Evolutionary conservation across 257 asterid genomes (phyloP), one percentile per base, ranked within the genome.

Genomic region (Fraxinus excelsior): DNA sequence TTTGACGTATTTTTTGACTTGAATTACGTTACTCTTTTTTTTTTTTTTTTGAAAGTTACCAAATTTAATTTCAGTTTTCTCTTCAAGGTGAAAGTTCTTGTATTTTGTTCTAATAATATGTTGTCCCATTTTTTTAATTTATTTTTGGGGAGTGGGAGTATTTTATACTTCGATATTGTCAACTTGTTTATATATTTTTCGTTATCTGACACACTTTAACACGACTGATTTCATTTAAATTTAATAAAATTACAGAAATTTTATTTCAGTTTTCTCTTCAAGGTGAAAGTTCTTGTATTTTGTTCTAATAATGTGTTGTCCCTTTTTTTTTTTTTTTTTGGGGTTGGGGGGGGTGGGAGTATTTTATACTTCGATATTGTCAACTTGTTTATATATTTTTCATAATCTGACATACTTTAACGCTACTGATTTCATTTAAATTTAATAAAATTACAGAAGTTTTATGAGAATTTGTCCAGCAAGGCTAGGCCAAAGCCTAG

Each of bases 401-500:
- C 37, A 19, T 26, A 51, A 7, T 53, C 60, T 32, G 58, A 67
- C 74, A 60, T 56, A 37, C 21, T 37, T 75, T 69, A 34, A 38
- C 53, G 58, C 44, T 29, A 44, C 44, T 65, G 49, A 67, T 29
- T 60, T 70, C 25, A 58, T 29, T 37, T 77, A 7, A 23, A 38
- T 28, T 74, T 10, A 9, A 81, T 73, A 38, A 34, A 82, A 76
- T 71, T 77, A 84, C 95, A 96, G 99, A 96, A 96, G 78, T 91
- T 91, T 78, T 90, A 93, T 34, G 98, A 90, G 85, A 83, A 76
- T 80, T 85, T 96, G 76, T 89, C 98, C 62, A 96, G 89, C 88
- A 96, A 91, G 90, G 99, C 98, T 49, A 84, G 95, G 85, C 87
- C 95, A 8, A 96, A 93, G 86, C 90, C 96, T 5, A 87, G 92